Percentiles rank a stretch among this genome's conserved stretches.
phyloP scores from a whole-genome alignment of 495 filamentous ascomycete species.

The Wilcoxina mikolae region DNA sequence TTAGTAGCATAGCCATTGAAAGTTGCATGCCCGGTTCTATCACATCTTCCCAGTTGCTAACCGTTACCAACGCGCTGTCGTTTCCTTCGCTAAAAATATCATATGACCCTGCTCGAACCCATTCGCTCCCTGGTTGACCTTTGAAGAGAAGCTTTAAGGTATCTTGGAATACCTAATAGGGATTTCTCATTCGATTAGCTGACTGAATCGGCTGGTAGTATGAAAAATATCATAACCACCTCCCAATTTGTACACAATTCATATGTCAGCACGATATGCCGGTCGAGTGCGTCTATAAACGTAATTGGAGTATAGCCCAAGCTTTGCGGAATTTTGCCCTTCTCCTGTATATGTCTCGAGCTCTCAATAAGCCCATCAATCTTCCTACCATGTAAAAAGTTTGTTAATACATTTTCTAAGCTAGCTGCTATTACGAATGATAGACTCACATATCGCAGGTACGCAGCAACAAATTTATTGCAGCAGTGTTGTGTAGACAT shows the following conservation, averaged over 20 bases:
- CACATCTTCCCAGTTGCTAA: not conserved
- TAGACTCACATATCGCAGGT: no score
- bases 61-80: not conserved
- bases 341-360: no score
- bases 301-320: not conserved
- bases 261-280: not conserved
- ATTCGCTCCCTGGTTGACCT: not conserved
- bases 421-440: no score
- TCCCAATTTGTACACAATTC: not conserved
- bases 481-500: no score
- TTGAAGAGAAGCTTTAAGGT: not conserved
- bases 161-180: not conserved
- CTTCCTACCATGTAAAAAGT: no score
- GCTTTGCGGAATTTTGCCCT: not conserved
- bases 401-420: no score
- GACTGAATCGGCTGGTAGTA: not conserved
- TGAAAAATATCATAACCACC: not conserved
- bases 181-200: not conserved
- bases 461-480: no score
- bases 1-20: constrained; percentile 12
- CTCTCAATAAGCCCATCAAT: no score
- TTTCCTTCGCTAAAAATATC: constrained; percentile 6
- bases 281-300: constrained; percentile 11
- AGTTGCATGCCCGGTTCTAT: constrained; percentile 7
- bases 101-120: constrained; percentile 7